A percentile compares a stretch with the other conserved stretches of the same genome.
Conservation (phyloP, 2,329 filamentous ascomycete species). For the Aureobasidium subglaciale region DNA sequence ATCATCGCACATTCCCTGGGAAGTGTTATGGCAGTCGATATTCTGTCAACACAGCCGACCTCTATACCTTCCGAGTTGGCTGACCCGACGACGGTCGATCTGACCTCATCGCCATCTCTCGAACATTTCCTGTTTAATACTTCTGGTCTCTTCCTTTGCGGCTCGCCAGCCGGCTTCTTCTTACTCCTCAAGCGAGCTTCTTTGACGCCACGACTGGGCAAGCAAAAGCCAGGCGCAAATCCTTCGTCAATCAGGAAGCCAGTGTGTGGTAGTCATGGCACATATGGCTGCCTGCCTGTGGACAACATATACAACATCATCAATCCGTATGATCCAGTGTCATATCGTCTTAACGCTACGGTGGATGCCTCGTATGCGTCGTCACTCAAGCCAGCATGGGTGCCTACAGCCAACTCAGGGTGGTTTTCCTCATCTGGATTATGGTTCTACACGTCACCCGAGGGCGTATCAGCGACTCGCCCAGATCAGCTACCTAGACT, state of each 20-base stretch:
- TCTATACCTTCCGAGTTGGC: conserved; percentile 44
- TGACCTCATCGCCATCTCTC: conserved; percentile 26
- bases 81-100: conserved; percentile 25
- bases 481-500: conserved; percentile 32
- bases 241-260: conserved; percentile 43
- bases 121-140: conserved; percentile 82
- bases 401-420: conserved; percentile 62
- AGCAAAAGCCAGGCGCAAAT: conserved; percentile 62
- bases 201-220: conserved; percentile 68
- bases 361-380: conserved; percentile 75
- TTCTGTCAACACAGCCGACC: conserved; percentile 84
- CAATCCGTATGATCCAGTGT: conserved; percentile 69
- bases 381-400: conserved; percentile 66
- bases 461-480: conserved; percentile 21
- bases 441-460: conserved; percentile 8
- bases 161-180: conserved; percentile 90
- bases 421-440: conserved; percentile 30
- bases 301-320: conserved; percentile 97
- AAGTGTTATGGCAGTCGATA: conserved; percentile 88
- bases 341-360: conserved; percentile 84
- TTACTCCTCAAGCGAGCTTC: conserved; percentile 68
- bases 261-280: conserved; percentile 70
- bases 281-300: conserved; percentile 83
- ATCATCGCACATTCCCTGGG: conserved; percentile 89
- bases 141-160: conserved; percentile 78